Base-by-base conservation (phyloP, 257 asterid species). In the Petunia axillaris region DNA sequence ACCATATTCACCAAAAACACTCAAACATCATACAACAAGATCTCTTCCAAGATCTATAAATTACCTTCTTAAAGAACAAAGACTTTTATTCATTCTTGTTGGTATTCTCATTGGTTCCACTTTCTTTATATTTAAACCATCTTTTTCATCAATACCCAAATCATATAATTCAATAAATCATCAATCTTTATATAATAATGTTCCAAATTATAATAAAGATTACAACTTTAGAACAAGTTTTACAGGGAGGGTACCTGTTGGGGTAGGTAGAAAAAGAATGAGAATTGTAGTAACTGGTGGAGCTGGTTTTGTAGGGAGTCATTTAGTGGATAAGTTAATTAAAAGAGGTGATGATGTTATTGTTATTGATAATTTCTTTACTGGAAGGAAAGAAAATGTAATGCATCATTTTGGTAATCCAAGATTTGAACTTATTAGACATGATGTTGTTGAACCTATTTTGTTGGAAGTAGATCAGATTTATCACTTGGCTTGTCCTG, bases 1-100 rank as follows among this genome's bases (percentile, higher is more conserved):
- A 0, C 91, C 91, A 1, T 94, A 93, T 93, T 93, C 98, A 4
- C 95, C 98, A 52, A 94, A 94, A 86, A 84, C 98, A 80, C 85
- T 85, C 4, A 94, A 94, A 76, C 93, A 91, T 85, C 84, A 25
- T 0, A 25, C 60, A 48, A 35, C 86, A 11, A 83, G 97, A 88
- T 94, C 97, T 78, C 89, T 94, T 2, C 94, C 94, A 65, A 87
- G 93, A 89, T 90, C 98, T 85, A 81, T 94, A 84, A 88, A 53
- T 80, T 94, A 93, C 84, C 85, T 94, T 82, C 91, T 93, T 83
- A 90, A 76, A 76, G 98, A 94, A 85, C 98, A 94, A 87, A 87
- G 98, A 5, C 93, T 94, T 6, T 84, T 94, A 67, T 94, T 94
- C 87, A 88, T 94, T 81, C 87, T 94, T 60, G 84, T 94, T 38